Evolutionary conservation across 2,329 filamentous ascomycete species (phyloP), one percentile per base, ranked within the genome.

Genomic region (Thielaviopsis ethacetica): DNA sequence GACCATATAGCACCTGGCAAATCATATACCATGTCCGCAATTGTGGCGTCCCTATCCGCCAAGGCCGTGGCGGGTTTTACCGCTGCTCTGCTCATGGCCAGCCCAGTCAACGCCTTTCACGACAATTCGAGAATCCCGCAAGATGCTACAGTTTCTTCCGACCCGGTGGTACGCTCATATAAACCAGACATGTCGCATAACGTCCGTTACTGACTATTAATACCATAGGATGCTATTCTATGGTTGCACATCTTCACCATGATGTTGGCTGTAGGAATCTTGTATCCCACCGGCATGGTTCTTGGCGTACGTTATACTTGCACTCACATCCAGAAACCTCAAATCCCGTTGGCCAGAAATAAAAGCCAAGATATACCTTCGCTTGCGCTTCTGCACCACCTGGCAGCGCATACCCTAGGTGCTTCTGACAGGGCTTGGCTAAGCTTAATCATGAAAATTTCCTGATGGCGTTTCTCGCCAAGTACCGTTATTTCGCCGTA

Each of bases 241-340:
- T 98, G 93, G 93, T 78, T 85, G 65, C 93, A 98, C 72, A 97
- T 98, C 67, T 78, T 95, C 62, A 71, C 95, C 53, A 91, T 95
- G 77, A 85, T 84, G 69, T 68, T 93, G 61, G 83, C 90, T 60
- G 97, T 94, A 76, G 93, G 93, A 62, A 77, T 98, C 65, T 81
- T 97, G 61, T 97, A 95, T 67, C 93, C 93, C 12, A 78, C 88
- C 17, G 93, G 93, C 65, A 97, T 98, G 91, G 90, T 97, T 50
- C 76, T 96, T 19, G 91, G 91, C 61, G 88, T 93, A 81, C 66
- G 85, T 73, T 54, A 19, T 53, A 19, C 55, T 17, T 21, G 21
- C 19, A 38, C 30, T 27, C 26, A 55, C 27, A 44, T 21, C 17
- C 53, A 5, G 17, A 13, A 53, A 1, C 2, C 24, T 53, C 9